Percentiles rank a stretch among this genome's conserved stretches.
These are phyloP conservation scores for Verticillium dahliae DNA, from an alignment of 2,329 filamentous ascomycete genomes.

Conservation along the genomic window DNA sequence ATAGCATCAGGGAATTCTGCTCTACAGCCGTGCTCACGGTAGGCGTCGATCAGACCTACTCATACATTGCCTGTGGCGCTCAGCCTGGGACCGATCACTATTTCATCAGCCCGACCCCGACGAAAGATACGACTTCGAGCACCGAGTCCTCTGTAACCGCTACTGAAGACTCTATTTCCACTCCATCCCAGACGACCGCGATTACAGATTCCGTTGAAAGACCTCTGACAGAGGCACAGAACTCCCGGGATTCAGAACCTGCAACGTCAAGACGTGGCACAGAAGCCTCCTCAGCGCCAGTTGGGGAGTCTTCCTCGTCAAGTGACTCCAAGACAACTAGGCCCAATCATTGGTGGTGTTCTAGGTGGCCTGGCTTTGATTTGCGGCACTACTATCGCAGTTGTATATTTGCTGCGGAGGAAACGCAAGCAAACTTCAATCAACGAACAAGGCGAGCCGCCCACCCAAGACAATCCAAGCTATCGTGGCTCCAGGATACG, in stretches of 20 bases:
- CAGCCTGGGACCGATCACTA: constrained; percentile 14
- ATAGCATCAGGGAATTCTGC: constrained; percentile 17
- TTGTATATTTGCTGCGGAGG: neutral
- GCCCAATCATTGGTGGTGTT: neutral
- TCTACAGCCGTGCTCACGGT: constrained; percentile 25
- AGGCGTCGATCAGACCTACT: constrained; percentile 23
- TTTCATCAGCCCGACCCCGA: neutral
- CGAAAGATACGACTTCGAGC: neutral
- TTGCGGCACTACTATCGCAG: neutral
- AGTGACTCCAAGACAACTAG: neutral
- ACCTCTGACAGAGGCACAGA: neutral
- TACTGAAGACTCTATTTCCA: neutral
- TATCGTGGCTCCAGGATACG: neutral
- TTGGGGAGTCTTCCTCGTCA: neutral
- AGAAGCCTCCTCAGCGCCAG: neutral
- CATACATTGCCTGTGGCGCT: constrained; percentile 26
- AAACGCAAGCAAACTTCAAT: neutral
- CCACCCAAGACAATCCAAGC: neutral
- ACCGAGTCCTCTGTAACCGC: neutral
- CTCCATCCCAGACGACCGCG: no score
- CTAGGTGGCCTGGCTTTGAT: neutral
- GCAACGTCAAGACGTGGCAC: neutral
- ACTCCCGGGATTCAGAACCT: neutral
- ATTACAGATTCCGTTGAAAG: no score
- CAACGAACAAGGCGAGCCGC: neutral